Evolutionary conservation across 2,329 filamentous ascomycete genomes (phyloP).

Genomic region (Colletotrichum sidae): DNA sequence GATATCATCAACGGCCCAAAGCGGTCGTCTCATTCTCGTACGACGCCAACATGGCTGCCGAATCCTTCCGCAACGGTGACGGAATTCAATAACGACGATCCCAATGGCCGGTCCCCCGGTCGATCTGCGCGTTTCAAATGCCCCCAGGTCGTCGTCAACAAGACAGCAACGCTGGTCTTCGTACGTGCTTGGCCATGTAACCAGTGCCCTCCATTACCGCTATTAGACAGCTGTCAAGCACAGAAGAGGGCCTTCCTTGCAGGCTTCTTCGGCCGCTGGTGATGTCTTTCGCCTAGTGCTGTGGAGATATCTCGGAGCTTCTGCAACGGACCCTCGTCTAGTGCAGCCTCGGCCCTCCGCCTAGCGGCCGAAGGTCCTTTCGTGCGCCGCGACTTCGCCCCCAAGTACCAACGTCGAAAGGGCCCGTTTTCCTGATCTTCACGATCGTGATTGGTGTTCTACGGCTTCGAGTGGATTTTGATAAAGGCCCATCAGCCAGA

Average conservation of each 20-base stretch:
- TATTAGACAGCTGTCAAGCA: conserved; percentile 5
- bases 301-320: conserved; percentile 16
- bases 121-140: conserved; percentile 33
- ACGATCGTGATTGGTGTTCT: too few relatives aligned
- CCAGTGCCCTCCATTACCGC: neutral
- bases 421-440: too few relatives aligned
- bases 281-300: conserved; percentile 34
- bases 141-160: conserved; percentile 9
- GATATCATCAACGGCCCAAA: neutral
- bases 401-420: too few relatives aligned
- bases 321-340: conserved; percentile 20
- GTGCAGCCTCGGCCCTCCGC: neutral
- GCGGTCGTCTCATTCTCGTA: neutral
- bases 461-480: too few relatives aligned
- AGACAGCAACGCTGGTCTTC: neutral
- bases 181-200: neutral
- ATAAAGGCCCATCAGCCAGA: neutral
- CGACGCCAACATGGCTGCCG: conserved; percentile 4
- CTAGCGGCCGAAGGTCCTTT: too few relatives aligned
- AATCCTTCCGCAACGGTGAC: too few relatives aligned
- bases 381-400: too few relatives aligned
- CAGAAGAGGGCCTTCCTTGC: neutral
- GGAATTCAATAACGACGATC: conserved; percentile 20
- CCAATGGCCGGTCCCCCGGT: conserved; percentile 16
- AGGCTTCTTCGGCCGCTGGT: conserved; percentile 11